Base-by-base conservation (phyloP, 768 basidiomycete species). In the Gloeophyllum trabeum region DNA sequence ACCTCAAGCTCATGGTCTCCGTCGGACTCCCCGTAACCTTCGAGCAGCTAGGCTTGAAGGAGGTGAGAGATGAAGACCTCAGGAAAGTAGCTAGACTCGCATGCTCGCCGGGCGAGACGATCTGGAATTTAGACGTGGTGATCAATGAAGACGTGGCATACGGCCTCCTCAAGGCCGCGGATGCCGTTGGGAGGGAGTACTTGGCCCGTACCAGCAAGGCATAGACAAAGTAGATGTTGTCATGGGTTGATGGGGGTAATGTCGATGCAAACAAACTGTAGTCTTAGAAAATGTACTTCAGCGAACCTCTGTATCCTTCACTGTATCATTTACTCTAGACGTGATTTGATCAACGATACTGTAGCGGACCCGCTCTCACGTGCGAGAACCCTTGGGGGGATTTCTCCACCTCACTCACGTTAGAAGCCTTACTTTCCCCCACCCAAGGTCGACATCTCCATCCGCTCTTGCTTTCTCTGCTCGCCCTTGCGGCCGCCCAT, bases 1-100 rank as follows among this genome's bases (percentile, higher is more conserved):
- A 59, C 54, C 45, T 59, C 49, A 48, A 28, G 30, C 46, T 56
- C 42, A 56, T 59, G 52, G 48, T 50, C 44, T 55, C 55, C 30
- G 57, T 59, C 41, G 50, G 52, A 41, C 53, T 59, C 13, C 57
- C 57, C 13, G 46, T 53, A 16, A 59, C 50, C 28, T 54, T 59
- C 45, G 52, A 46, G 42, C 51, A 46, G 19, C 55, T 59, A 16
- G 57, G 57, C 26, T 55, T 56, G 42, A 48, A 49, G n/a, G 41
- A 53, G 16, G 57, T 52, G 30, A 54, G 49, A 23, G 54, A 57
- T 47, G 57, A 51, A 32, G 50, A 56, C 35, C 44, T 59, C 14
- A 48, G 50, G 10, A 36, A 40, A n/a, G 57, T 59, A 39, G 57
- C 57, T 1, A 44, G 46, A 43, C 47, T 54, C 12, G 47, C 57